phyloP scores from a whole-genome alignment of 2,329 filamentous ascomycete genomes.

The Epichloe scottii region DNA sequence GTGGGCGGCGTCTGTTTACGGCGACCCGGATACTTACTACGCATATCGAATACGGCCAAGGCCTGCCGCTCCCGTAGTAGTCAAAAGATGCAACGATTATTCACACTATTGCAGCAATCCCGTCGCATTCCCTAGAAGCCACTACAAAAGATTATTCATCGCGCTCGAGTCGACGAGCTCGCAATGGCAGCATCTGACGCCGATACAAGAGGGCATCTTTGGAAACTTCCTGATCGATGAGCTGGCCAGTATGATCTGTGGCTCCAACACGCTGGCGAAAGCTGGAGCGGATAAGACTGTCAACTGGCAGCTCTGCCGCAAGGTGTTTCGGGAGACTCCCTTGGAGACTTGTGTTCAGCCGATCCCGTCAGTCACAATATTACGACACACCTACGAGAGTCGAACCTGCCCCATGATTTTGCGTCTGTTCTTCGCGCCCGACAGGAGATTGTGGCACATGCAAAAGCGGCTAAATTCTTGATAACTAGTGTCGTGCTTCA shows the following conservation, averaged over 20 bases:
- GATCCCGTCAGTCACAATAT: background rate
- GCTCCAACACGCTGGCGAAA: background rate
- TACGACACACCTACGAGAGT: background rate
- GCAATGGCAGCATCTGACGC: background rate
- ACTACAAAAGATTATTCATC: background rate
- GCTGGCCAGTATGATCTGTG: background rate
- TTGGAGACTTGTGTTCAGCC: background rate
- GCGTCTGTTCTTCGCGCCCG: background rate
- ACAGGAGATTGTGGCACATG: background rate
- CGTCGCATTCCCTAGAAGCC: background rate
- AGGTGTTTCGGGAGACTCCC: background rate
- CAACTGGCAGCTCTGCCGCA: background rate
- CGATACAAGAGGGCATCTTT: background rate
- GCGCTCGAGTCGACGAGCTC: background rate
- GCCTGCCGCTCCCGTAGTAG: background rate
- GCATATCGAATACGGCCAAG: background rate
- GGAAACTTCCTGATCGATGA: background rate
- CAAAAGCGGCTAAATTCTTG: background rate
- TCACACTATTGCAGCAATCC: background rate
- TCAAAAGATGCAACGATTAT: background rate
- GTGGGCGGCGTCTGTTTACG: background rate
- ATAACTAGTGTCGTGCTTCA: background rate
- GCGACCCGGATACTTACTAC: background rate
- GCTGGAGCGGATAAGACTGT: background rate
- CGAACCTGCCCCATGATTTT: background rate